A percentile compares a stretch with the other conserved stretches of the same genome.
phyloP scores from a whole-genome alignment of 352 stramenopile genomes.

The Plasmopara halstedii region DNA sequence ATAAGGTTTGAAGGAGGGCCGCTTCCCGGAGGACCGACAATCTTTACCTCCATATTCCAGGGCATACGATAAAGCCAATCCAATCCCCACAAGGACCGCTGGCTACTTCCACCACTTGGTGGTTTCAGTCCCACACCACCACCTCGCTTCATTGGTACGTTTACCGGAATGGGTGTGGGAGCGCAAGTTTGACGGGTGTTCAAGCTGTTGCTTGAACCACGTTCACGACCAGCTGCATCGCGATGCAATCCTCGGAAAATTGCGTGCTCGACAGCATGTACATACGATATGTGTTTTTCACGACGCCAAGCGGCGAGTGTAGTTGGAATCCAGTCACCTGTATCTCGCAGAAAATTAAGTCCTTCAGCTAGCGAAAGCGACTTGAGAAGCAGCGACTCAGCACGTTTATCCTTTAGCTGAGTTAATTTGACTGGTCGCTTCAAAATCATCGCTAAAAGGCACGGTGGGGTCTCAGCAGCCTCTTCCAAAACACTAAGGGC shows the following conservation, averaged over 20 bases:
- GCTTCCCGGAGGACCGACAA: conserved; percentile 76
- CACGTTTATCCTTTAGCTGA: conserved; percentile 71
- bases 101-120: conserved; percentile 48
- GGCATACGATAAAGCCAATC: conserved; percentile 88
- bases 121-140: conserved; percentile 39
- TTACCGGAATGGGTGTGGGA: conserved; percentile 75
- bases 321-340: conserved; percentile 74
- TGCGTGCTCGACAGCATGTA: conserved; percentile 72
- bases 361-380: conserved; percentile 76
- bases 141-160: conserved; percentile 76
- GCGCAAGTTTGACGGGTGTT: conserved; percentile 41
- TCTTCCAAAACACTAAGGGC: conserved; percentile 85
- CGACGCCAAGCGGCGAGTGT: conserved; percentile 69
- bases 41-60: conserved; percentile 90
- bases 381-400: conserved; percentile 76
- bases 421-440: conserved; percentile 71
- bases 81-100: conserved; percentile 70
- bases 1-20: conserved; percentile 80
- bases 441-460: conserved; percentile 76
- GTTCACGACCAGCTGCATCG: conserved; percentile 62
- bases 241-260: conserved; percentile 78
- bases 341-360: conserved; percentile 71
- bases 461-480: conserved; percentile 75
- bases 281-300: conserved; percentile 82
- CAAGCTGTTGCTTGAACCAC: conserved; percentile 21